These are phyloP conservation scores for Rhizopogon vulgaris DNA, from an alignment of 768 basidiomycete species.

Conservation along the genomic window DNA sequence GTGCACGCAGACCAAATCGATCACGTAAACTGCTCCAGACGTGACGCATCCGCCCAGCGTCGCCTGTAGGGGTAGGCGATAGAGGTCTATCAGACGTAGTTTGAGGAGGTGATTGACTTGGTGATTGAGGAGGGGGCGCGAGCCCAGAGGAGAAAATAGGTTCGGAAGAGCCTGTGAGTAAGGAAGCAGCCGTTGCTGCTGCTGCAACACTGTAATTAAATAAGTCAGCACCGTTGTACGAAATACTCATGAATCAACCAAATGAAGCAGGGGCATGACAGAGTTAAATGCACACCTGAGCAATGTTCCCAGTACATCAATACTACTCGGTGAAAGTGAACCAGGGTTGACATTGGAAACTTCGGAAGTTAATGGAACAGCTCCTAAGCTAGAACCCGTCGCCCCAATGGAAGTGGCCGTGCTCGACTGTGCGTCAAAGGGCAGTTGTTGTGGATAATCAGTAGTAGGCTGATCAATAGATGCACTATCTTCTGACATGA, in stretches of 20 bases:
- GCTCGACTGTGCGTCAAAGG: background rate
- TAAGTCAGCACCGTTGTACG: background rate
- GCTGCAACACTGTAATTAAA: conserved; percentile 62
- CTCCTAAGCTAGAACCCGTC: background rate
- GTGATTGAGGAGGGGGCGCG: conserved; percentile 27
- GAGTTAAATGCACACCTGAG: conserved; percentile 51
- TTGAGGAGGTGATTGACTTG: conserved; percentile 9
- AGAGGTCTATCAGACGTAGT: conserved; percentile 27
- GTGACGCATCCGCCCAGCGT: conserved; percentile 45
- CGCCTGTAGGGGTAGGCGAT: conserved; percentile 36
- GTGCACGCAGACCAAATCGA: conserved; percentile 48
- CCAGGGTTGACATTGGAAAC: conserved; percentile 17
- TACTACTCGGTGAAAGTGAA: conserved; percentile 62
- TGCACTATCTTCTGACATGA: background rate
- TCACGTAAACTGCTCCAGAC: conserved; percentile 68
- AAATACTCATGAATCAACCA: background rate
- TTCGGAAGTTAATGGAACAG: conserved; percentile 5
- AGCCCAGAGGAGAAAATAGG: conserved; percentile 56
- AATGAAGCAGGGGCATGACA: background rate
- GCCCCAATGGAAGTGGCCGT: background rate
- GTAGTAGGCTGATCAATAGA: background rate
- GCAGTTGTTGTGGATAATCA: conserved; percentile 3
- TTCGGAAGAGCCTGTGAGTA: conserved; percentile 67
- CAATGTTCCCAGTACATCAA: conserved; percentile 78
- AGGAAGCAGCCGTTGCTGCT: conserved; percentile 85